Evolutionary conservation across 2,329 filamentous ascomycete species (phyloP).

Genomic region (Verticillium nubilum): DNA sequence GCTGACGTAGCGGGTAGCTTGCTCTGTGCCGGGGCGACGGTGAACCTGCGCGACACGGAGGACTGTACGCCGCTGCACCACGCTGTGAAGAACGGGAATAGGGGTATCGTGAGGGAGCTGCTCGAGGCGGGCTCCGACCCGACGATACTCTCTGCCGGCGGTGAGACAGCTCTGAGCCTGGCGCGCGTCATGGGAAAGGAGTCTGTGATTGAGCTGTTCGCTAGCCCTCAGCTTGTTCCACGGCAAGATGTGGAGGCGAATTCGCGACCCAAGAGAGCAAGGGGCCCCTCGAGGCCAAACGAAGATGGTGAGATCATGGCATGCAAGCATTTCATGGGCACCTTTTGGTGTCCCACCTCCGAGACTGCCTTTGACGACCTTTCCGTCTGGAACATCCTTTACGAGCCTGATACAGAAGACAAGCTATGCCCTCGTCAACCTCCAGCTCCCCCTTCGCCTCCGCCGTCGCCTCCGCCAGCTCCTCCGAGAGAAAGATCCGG

Average conservation of each 20-base stretch:
- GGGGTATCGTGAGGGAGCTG: slow-evolving; percentile 8
- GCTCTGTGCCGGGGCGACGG: slow-evolving; percentile 8
- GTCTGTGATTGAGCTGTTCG: slow-evolving; percentile 10
- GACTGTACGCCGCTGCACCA: slow-evolving; percentile 14
- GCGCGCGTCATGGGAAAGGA: slow-evolving; percentile 6
- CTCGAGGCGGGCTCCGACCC: slow-evolving; percentile 12
- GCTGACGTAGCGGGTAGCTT: slow-evolving; percentile 9
- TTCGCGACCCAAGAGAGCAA: slow-evolving; percentile 1
- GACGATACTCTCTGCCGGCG: slow-evolving; percentile 9
- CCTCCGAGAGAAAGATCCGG: slow-evolving; percentile 5
- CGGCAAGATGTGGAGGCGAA: slow-evolving; percentile 4
- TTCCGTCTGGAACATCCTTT: slow-evolving; percentile 12
- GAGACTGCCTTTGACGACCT: slow-evolving; percentile 11
- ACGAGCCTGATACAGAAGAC: slow-evolving; percentile 11
- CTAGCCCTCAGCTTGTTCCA: slow-evolving; percentile 8
- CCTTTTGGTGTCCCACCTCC: slow-evolving; percentile 10
- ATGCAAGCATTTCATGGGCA: slow-evolving; percentile 9
- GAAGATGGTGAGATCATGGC: slow-evolving; percentile 10
- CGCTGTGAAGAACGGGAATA: slow-evolving; percentile 13
- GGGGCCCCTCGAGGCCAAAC: slow-evolving; percentile 8
- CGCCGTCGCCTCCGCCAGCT: slow-evolving; percentile 1
- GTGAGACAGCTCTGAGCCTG: slow-evolving; percentile 12
- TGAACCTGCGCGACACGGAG: slow-evolving; percentile 10
- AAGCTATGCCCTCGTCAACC: slow-evolving; percentile 5
- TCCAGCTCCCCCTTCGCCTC: not conserved